Evolutionary conservation across 129 eudicot genomes (phyloP).

Genomic region (Daucus carota): DH1_v3.0 NC_030389.2:42691001-42691500

Average conservation of each 20-base stretch:
- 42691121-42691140: conserved; percentile 19
- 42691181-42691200: conserved; percentile 38
- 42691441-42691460: too few relatives aligned
- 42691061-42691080: background rate
- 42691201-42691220: conserved; percentile 48
- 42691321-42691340: conserved; percentile 16
- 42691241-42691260: conserved; percentile 35
- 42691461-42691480: too few relatives aligned
- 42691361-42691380: conserved; percentile 24
- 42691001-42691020: background rate
- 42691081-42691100: background rate
- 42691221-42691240: conserved; percentile 20
- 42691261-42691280: conserved; percentile 58
- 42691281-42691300: conserved; percentile 71
- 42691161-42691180: conserved; percentile 43
- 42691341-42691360: conserved; percentile 40
- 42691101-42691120: background rate
- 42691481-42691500: too few relatives aligned
- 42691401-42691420: background rate
- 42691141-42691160: conserved; percentile 30
- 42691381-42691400: background rate
- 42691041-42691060: background rate
- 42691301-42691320: conserved; percentile 29
- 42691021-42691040: background rate
- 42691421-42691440: too few relatives aligned